Conservation (phyloP, 495 filamentous ascomycete species). For the Penicillium psychrofluorescens region DNA sequence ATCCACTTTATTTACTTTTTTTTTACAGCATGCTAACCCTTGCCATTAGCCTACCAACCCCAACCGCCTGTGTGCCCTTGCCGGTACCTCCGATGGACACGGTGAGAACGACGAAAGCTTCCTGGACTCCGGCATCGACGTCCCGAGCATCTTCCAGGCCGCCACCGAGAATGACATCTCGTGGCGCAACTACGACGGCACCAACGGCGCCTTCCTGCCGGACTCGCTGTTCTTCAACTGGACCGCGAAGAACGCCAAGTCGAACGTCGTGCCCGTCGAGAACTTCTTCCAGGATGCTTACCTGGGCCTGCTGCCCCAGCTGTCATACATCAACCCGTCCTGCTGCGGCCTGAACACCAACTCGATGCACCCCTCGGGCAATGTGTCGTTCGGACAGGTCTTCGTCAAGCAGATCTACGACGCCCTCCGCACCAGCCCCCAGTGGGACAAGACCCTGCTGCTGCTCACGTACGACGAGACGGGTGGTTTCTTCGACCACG, state of each 20-base stretch:
- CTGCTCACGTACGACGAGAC: slow-evolving; percentile 45
- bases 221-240: slow-evolving; percentile 35
- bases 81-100: slow-evolving; percentile 41
- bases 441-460: slow-evolving; percentile 41
- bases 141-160: slow-evolving; percentile 39
- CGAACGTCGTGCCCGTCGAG: slow-evolving; percentile 21
- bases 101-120: slow-evolving; percentile 33
- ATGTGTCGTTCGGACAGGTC: slow-evolving; percentile 37
- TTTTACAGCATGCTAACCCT: not conserved
- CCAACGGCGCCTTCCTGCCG: slow-evolving; percentile 14
- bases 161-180: slow-evolving; percentile 30
- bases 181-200: slow-evolving; percentile 45
- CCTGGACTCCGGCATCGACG: slow-evolving; percentile 19
- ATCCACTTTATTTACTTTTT: too few relatives aligned
- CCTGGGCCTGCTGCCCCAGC: slow-evolving; percentile 32
- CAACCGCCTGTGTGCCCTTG: slow-evolving; percentile 37
- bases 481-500: slow-evolving; percentile 45
- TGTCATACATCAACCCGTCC: slow-evolving; percentile 45
- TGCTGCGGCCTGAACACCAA: slow-evolving; percentile 40
- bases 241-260: slow-evolving; percentile 27
- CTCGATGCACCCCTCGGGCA: slow-evolving; percentile 41
- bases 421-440: slow-evolving; percentile 33
- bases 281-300: slow-evolving; percentile 32
- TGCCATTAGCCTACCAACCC: slow-evolving; percentile 34
- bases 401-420: slow-evolving; percentile 46